Percentiles rank a stretch among this genome's conserved stretches.
Evolutionary conservation across 2,329 filamentous ascomycete species (phyloP).

Genomic region (Kalmusia sp.): DNA sequence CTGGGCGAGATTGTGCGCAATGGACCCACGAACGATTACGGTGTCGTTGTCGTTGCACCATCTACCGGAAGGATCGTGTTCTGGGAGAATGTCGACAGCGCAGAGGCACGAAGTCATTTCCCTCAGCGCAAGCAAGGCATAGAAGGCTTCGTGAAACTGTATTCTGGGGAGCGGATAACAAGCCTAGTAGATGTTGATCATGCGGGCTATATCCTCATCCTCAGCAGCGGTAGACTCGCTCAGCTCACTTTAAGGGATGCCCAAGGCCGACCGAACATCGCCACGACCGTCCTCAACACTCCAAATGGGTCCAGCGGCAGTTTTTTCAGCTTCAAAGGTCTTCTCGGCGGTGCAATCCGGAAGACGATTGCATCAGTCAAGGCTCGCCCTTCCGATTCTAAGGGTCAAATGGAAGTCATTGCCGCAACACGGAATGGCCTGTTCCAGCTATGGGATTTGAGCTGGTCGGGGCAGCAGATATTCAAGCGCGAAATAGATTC

Average conservation of each 20-base stretch:
- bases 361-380: slow-evolving; percentile 83
- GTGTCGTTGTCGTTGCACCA: slow-evolving; percentile 85
- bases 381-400: slow-evolving; percentile 72
- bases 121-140: slow-evolving; percentile 82
- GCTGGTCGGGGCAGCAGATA: slow-evolving; percentile 83
- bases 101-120: slow-evolving; percentile 82
- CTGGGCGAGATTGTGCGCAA: slow-evolving; percentile 83
- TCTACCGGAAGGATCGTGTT: slow-evolving; percentile 85
- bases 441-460: slow-evolving; percentile 86
- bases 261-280: slow-evolving; percentile 83
- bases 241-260: slow-evolving; percentile 86
- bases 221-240: slow-evolving; percentile 85
- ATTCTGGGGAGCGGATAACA: slow-evolving; percentile 77
- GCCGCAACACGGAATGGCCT: slow-evolving; percentile 79
- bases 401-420: slow-evolving; percentile 85
- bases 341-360: slow-evolving; percentile 72
- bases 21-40: slow-evolving; percentile 79
- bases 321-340: slow-evolving; percentile 81
- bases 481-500: slow-evolving; percentile 75
- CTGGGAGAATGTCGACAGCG: slow-evolving; percentile 94
- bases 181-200: slow-evolving; percentile 85
- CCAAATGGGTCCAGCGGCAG: slow-evolving; percentile 67
- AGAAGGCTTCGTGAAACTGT: slow-evolving; percentile 76
- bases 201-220: slow-evolving; percentile 82
- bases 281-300: slow-evolving; percentile 75